Evolutionary conservation across 1,284 basidiomycete genomes (phyloP).

Genomic region (Cystobasidium sp.): DNA sequence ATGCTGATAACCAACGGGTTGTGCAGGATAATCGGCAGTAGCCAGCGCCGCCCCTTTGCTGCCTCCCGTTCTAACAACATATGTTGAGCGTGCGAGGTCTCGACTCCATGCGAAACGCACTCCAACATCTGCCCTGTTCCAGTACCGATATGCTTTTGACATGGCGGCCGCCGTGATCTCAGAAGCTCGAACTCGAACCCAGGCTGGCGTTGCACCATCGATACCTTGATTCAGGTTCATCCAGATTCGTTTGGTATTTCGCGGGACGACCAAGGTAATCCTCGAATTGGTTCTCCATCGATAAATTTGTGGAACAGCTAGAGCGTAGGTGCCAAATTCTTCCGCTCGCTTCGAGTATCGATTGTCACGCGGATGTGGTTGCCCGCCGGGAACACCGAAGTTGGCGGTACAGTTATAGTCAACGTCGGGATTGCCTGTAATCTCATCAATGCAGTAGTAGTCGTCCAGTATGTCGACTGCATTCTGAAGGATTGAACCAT

Average conservation of each 20-base stretch:
- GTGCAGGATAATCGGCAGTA: slow-evolving; percentile 3
- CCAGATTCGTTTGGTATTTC: neutral
- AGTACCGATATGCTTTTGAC: neutral
- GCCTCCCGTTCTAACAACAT: neutral
- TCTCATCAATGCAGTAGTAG: slow-evolving; percentile 1
- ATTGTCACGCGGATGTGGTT: neutral
- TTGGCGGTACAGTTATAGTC: neutral
- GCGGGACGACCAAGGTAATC: neutral
- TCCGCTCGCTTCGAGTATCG: neutral
- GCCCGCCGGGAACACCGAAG: too few species aligned
- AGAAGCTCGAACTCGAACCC: neutral
- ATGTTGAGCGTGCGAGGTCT: slow-evolving; percentile 1
- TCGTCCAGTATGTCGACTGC: neutral
- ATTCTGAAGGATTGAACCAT: neutral
- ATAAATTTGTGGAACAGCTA: neutral
- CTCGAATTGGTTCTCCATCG: neutral
- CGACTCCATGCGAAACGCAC: neutral
- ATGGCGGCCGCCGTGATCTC: slow-evolving; percentile 1
- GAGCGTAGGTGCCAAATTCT: neutral
- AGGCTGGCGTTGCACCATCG: neutral
- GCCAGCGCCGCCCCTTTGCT: slow-evolving; percentile 1
- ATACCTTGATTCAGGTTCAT: slow-evolving; percentile 6
- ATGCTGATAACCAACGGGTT: slow-evolving; percentile 2
- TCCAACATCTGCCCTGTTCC: slow-evolving; percentile 6
- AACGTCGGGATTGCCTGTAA: neutral